A percentile compares a stretch with the other conserved stretches of the same genome.
Evolutionary conservation across 2,329 filamentous ascomycete species (phyloP).

Genomic region (Colletotrichum melonis): DNA sequence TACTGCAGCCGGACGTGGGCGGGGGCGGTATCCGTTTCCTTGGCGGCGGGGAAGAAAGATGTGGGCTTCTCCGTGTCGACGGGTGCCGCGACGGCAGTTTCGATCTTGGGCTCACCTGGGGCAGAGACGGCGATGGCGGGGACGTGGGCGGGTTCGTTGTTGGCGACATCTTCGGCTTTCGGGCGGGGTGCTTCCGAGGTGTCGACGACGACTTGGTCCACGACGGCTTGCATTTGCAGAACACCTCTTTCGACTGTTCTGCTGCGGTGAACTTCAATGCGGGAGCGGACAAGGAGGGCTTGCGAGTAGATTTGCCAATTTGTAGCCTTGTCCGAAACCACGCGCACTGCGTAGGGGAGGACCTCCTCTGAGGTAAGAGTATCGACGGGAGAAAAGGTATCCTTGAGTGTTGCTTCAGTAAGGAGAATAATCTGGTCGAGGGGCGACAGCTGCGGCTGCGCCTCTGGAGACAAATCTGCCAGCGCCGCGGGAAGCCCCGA

Average conservation of each 20-base stretch:
- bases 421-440: constrained; percentile 92
- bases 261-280: constrained; percentile 89
- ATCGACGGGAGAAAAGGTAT: constrained; percentile 85
- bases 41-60: constrained; percentile 84
- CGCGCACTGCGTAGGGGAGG: constrained; percentile 87
- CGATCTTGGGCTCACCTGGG: constrained; percentile 42
- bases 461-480: constrained; percentile 75
- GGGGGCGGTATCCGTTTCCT: constrained; percentile 81
- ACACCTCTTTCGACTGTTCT: constrained; percentile 90
- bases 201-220: constrained; percentile 94
- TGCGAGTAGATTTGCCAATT: constrained; percentile 99
- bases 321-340: constrained; percentile 87
- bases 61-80: constrained; percentile 63
- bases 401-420: constrained; percentile 88
- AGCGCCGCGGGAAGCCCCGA: constrained; percentile 69
- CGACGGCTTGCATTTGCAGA: constrained; percentile 91
- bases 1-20: constrained; percentile 82
- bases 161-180: constrained; percentile 38
- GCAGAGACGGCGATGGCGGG: constrained; percentile 59
- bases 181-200: constrained; percentile 59
- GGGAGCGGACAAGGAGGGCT: constrained; percentile 86
- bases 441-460: constrained; percentile 84
- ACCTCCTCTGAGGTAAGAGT: constrained; percentile 94
- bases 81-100: not conserved
- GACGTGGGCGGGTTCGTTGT: constrained; percentile 45